A percentile compares a stretch with the other conserved stretches of the same genome.
phyloP scores from a whole-genome alignment of 805 yeast species.

The Kurtzmaniella cleridarum region DNA sequence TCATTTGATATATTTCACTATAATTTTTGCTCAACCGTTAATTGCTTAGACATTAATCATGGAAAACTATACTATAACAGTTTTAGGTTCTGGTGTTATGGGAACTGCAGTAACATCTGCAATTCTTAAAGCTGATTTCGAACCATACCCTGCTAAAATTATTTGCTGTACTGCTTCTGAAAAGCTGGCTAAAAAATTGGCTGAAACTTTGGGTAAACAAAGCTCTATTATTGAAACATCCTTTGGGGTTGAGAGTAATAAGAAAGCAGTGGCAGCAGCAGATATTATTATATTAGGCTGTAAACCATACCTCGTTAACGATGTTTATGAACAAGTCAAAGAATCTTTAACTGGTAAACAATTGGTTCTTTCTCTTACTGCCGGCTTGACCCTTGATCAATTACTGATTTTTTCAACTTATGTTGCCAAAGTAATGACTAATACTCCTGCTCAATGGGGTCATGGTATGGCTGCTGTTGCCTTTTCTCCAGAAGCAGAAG shows the following conservation, averaged over 20 bases:
- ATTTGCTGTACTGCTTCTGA: constrained; percentile 70
- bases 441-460: constrained; percentile 92
- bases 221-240: constrained; percentile 45
- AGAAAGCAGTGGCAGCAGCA: constrained; percentile 55
- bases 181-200: constrained; percentile 39
- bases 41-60: constrained; percentile 7
- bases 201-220: constrained; percentile 30
- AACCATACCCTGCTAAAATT: constrained; percentile 62
- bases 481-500: constrained; percentile 48
- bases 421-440: constrained; percentile 94
- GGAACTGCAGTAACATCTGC: constrained; percentile 91
- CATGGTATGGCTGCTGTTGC: constrained; percentile 94
- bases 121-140: constrained; percentile 45
- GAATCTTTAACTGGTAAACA: constrained; percentile 44
- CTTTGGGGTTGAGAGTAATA: constrained; percentile 40
- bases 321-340: constrained; percentile 49
- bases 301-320: constrained; percentile 76
- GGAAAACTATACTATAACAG: constrained; percentile 55
- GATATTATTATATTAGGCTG: constrained; percentile 77
- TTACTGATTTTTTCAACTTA: constrained; percentile 46
- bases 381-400: constrained; percentile 86
- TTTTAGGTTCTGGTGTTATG: constrained; percentile 93
- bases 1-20: neutral
- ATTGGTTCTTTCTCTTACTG: constrained; percentile 74
- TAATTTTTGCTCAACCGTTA: neutral